Evolutionary conservation across 371 early-diverging fungal genomes (phyloP).

Genomic region (Dichotomocladium elegans): DNA sequence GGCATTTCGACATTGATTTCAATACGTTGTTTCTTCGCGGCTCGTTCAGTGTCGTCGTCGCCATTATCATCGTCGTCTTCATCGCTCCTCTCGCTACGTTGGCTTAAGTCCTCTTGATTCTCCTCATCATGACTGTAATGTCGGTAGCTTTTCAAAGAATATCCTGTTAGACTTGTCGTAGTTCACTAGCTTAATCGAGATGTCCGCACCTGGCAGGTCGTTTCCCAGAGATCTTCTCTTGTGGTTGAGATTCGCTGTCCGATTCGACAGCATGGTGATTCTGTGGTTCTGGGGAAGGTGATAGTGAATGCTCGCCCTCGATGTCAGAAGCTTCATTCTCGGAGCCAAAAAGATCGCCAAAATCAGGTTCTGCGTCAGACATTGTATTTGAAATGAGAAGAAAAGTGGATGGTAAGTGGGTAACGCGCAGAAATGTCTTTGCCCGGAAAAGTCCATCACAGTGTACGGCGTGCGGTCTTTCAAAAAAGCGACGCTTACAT

Average conservation of each 20-base stretch:
- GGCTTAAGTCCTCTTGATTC: neutral
- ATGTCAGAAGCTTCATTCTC: slow-evolving; percentile 47
- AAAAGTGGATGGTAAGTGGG: too few relatives aligned
- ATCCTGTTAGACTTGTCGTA: too few relatives aligned
- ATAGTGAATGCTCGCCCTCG: slow-evolving; percentile 10
- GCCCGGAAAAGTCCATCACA: too few relatives aligned
- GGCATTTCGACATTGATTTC: slow-evolving; percentile 36
- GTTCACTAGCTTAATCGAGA: too few relatives aligned
- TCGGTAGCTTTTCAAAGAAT: too few relatives aligned
- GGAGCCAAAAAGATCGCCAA: slow-evolving; percentile 47
- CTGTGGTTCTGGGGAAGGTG: slow-evolving; percentile 3
- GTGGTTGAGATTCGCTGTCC: neutral
- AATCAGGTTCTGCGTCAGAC: slow-evolving; percentile 28
- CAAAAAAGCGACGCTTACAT: too few relatives aligned
- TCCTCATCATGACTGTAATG: neutral
- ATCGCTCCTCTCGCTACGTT: neutral
- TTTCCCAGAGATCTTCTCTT: neutral
- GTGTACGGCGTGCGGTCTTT: too few relatives aligned
- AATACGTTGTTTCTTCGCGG: slow-evolving; percentile 26
- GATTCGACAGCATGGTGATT: slow-evolving; percentile 1
- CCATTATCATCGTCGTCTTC: slow-evolving; percentile 28
- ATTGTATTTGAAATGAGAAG: too few relatives aligned
- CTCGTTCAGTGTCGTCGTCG: slow-evolving; percentile 22
- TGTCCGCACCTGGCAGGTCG: slow-evolving; percentile 4
- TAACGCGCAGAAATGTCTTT: too few relatives aligned